These are phyloP conservation scores for Diaporthe destruens DNA, from an alignment of 2,329 filamentous ascomycete genomes.

Conservation along the genomic window DNA sequence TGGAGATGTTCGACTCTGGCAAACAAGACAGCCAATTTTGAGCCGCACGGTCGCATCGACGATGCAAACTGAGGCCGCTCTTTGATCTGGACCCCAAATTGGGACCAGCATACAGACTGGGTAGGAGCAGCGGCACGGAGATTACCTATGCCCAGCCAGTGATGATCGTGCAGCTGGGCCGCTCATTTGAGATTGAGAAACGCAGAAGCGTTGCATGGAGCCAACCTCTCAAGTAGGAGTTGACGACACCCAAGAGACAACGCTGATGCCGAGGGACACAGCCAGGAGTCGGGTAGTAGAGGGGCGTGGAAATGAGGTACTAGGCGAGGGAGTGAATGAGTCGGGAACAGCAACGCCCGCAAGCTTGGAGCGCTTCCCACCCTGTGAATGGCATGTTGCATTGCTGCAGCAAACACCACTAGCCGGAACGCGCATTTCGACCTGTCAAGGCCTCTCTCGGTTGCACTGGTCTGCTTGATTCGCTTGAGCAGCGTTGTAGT, in stretches of 20 bases:
- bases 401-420: slow-evolving; percentile 34
- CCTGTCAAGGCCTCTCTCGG: slow-evolving; percentile 2
- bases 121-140: slow-evolving; percentile 6
- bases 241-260: not conserved
- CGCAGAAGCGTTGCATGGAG: not conserved
- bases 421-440: not conserved
- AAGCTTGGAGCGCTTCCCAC: not conserved
- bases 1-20: not conserved
- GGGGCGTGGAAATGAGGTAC: not conserved
- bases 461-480: slow-evolving; percentile 19
- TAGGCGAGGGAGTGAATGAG: not conserved
- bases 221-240: not conserved
- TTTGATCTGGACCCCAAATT: slow-evolving; percentile 22
- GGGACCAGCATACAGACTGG: not conserved
- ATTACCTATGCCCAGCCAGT: slow-evolving; percentile 6
- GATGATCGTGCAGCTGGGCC: slow-evolving; percentile 17
- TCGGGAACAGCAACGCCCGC: not conserved
- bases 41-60: slow-evolving; percentile 40
- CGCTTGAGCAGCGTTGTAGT: slow-evolving; percentile 26
- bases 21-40: slow-evolving; percentile 21
- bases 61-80: slow-evolving; percentile 4
- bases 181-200: not conserved
- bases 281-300: not conserved
- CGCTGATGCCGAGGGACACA: not conserved
- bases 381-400: slow-evolving; percentile 12